Base-by-base conservation (phyloP, 1,139 yeast species). In the Taphrina populina region DNA sequence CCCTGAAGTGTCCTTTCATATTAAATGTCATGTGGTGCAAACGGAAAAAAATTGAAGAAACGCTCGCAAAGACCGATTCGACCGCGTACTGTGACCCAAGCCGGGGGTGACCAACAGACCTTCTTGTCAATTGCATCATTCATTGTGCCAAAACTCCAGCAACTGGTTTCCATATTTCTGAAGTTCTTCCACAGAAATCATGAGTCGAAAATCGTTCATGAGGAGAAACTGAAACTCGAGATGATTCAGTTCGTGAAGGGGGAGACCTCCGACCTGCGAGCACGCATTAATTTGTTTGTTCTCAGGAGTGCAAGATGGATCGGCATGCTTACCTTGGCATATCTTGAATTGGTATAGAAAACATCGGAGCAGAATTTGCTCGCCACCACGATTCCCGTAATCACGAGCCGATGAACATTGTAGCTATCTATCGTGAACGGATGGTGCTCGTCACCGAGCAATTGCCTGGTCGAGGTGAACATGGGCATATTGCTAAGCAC, bases 321-420 rank as follows among this genome's bases (percentile, higher is more conserved):
- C n/a, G n/a, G n/a, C n/a, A n/a, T n/a, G n/a, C 33, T 15, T 37
- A 92, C 97, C 70, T 92, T 88, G 21, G 98, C 97, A 69, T 94
- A 92, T 62, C 99, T 79, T 56, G 95, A 83, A 70, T 94, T 92
- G 67, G 94, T 92, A 76, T 94, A 92, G 68, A 92, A 94, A 53
- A 92, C 88, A 71, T 92, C 99, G 64, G 95, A 84, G 69, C 90
- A 90, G 70, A 92, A 94, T 72, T 92, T 92, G 40, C 95, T 85
- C 21, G 95, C 88, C 20, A 92, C 97, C 0, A 98, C 92, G 57
- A 94, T 85, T 7, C 97, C 98, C n/a, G 95, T 86, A 44, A 92
- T 92, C 55, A 92, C 87, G 60, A 92, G 76, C 61, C 99, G 77
- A 71, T 92, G 99, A 62, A 92, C 88, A 69, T 92, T 92, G 70